Evolutionary conservation across 306 rosid genomes (phyloP), one percentile per base, ranked within the genome.

Genomic region (Quercus berberidifolia): DNA sequence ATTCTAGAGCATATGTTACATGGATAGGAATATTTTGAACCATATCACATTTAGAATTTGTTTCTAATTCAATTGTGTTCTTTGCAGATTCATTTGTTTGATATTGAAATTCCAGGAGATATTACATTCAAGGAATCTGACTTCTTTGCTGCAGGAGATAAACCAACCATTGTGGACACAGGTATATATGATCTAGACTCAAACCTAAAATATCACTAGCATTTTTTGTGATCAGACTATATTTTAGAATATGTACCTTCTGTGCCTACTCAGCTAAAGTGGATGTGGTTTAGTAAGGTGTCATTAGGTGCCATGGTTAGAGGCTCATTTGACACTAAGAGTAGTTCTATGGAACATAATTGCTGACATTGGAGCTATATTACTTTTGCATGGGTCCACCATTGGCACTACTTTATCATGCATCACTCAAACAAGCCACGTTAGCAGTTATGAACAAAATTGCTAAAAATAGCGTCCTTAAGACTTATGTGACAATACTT

Each of bases 1-100:
- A 14, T 19, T 55, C 6, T 19, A 55, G 28, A n/a, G 28, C 63
- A 57, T 11, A 3, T 19, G 26, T 55, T 5, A 14, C 5, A 67
- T 41, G 5, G 3, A 17, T 17, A 15, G 41, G 28, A 69, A 76
- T 14, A 26, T 21, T 38, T 30, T 64, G 20, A 52, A 35, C 41
- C 41, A 35, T 35, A 28, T 28, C 41, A 21, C 63, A 57, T n/a
- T 33, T 58, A 25, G 4, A n/a, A 68, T 2, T 4, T 1, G 14
- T 64, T 38, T n/a, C 60, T 2, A 8, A 35, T 35, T 1, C 13
- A 31, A 1, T 52, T 38, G 7, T 55, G 55, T 51, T 75, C 54
- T 82, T 63, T 75, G 70, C 79, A 85, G 85, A 25, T 81, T 2
- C 88, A 81, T 81, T 49, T 85, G 41, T 81, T 85, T 38, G 88